phyloP scores from a whole-genome alignment of 169 alveolate genomes.

The Miamiensis avidus region DNA sequence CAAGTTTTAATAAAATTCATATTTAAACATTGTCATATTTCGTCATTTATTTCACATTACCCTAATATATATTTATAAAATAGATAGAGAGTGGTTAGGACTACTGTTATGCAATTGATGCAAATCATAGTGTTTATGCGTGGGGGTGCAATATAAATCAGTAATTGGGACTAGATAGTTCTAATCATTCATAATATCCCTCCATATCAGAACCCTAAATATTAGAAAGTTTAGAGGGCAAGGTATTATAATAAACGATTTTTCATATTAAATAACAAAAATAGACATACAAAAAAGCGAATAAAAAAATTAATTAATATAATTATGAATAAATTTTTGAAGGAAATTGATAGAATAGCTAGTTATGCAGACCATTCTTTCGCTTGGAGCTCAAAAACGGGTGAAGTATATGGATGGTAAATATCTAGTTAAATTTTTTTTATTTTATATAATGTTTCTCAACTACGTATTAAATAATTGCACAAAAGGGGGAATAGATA shows the following conservation, averaged over 20 bases:
- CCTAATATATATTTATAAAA: no score
- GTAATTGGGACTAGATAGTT: neutral
- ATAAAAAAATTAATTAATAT: no score
- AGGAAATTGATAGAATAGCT: neutral
- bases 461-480: no score
- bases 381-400: neutral
- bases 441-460: no score
- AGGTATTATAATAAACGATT: neutral
- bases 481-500: neutral
- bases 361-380: neutral
- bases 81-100: neutral
- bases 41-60: no score
- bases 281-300: neutral
- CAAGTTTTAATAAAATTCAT: no score
- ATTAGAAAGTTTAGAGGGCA: neutral
- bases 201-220: neutral
- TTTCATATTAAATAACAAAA: no score
- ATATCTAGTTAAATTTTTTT: no score
- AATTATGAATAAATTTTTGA: no score
- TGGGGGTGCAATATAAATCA: neutral
- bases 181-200: neutral
- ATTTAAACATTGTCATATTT: no score
- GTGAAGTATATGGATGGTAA: neutral
- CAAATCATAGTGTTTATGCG: neutral
- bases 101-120: neutral